Conservation (phyloP, 306 rosid species). For the Begonia masoniana region DNA sequence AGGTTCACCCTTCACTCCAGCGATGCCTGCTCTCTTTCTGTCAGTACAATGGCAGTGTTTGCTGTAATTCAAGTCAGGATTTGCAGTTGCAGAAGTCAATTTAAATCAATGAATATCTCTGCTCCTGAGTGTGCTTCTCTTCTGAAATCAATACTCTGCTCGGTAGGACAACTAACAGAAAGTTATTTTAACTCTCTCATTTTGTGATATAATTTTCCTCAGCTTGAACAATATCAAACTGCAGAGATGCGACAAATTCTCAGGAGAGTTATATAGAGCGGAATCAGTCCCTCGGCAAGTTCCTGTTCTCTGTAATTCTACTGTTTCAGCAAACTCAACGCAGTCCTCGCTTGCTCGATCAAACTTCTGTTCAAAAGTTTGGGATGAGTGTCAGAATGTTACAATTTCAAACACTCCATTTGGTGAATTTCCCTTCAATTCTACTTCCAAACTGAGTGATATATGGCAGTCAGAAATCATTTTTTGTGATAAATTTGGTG, state of each 20-base stretch:
- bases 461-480: slow-evolving; percentile 67
- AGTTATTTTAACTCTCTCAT: neutral
- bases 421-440: slow-evolving; percentile 32
- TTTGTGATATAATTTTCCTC: neutral
- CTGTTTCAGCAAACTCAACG: slow-evolving; percentile 46
- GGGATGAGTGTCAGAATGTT: slow-evolving; percentile 76
- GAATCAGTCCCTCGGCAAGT: slow-evolving; percentile 45
- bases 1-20: slow-evolving; percentile 20
- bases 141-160: slow-evolving; percentile 25
- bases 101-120: slow-evolving; percentile 10
- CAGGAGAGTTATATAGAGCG: slow-evolving; percentile 53
- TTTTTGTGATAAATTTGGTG: slow-evolving; percentile 81
- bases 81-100: slow-evolving; percentile 9
- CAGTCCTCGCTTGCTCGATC: slow-evolving; percentile 37
- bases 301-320: slow-evolving; percentile 80
- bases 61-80: slow-evolving; percentile 25
- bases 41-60: slow-evolving; percentile 24
- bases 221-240: neutral
- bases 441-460: slow-evolving; percentile 37
- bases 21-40: slow-evolving; percentile 21
- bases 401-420: slow-evolving; percentile 68
- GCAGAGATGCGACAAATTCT: slow-evolving; percentile 85
- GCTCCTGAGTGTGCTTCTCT: slow-evolving; percentile 13
- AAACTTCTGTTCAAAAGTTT: slow-evolving; percentile 56
- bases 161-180: slow-evolving; percentile 8